These are phyloP conservation scores for Galerina sulciceps DNA, from an alignment of 768 basidiomycete genomes.

Conservation along the genomic window DNA sequence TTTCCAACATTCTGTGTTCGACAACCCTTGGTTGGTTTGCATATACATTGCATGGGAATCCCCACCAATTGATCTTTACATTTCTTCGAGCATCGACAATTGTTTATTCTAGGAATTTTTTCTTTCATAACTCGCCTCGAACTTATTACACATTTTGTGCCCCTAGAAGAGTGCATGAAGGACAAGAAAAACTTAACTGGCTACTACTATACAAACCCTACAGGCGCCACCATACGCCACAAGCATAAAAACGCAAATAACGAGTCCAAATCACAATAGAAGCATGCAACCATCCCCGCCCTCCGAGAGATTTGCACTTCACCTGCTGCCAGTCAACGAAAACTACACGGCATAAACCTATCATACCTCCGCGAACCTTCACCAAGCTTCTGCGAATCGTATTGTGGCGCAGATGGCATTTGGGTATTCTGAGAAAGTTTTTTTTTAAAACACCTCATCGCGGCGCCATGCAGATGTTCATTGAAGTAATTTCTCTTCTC, in stretches of 20 bases:
- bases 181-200: not conserved
- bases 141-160: no score
- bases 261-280: not conserved
- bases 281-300: not conserved
- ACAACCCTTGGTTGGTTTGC: no score
- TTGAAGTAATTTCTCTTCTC: no score
- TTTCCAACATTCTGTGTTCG: no score
- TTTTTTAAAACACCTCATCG: no score
- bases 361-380: conserved; percentile 7
- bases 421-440: not conserved
- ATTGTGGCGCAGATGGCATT: conserved; percentile 12
- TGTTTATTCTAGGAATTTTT: no score
- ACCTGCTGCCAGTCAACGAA: not conserved
- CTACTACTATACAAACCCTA: not conserved
- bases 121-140: no score
- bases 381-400: conserved; percentile 17
- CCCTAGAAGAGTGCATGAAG: not conserved
- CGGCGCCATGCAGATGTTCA: no score
- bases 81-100: no score
- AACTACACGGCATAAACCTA: not conserved
- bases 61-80: no score
- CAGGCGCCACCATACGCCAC: conserved; percentile 1
- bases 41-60: no score
- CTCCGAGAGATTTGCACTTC: conserved; percentile 17
- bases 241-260: conserved; percentile 5